A percentile compares a stretch with the other conserved stretches of the same genome.
Evolutionary conservation across 306 rosid genomes (phyloP).

Genomic region (Spatholobus suberectus): DNA sequence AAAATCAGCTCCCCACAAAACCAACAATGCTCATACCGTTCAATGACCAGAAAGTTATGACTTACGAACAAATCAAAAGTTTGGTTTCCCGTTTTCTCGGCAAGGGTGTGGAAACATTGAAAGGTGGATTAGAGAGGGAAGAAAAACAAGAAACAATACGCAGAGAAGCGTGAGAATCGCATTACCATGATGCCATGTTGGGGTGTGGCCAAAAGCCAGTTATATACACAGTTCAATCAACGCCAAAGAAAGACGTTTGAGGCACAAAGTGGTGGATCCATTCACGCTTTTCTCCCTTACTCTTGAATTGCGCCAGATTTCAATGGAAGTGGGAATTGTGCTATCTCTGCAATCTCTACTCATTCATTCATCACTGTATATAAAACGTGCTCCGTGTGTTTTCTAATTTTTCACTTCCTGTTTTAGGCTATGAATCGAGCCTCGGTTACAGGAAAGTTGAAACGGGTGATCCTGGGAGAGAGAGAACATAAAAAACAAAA

Average conservation of each 20-base stretch:
- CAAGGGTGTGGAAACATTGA: constrained; percentile 1
- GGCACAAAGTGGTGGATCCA: constrained; percentile 44
- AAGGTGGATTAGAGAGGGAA: constrained; percentile 6
- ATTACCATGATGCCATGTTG: constrained; percentile 43
- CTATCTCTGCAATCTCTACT: not conserved
- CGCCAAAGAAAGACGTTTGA: constrained; percentile 39
- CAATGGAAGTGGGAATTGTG: constrained; percentile 40
- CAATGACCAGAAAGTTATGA: not conserved
- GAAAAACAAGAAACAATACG: not conserved
- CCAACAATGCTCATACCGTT: not conserved
- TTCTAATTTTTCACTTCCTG: not conserved
- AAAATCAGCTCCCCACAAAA: constrained; percentile 33
- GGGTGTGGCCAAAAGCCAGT: not conserved
- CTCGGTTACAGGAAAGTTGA: constrained; percentile 31
- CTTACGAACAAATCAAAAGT: constrained; percentile 35
- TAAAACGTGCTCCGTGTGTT: constrained; percentile 19
- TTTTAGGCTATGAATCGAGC: not conserved
- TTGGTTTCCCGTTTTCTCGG: constrained; percentile 11
- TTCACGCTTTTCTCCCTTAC: constrained; percentile 43
- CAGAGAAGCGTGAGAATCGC: constrained; percentile 36
- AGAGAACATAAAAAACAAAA: not conserved
- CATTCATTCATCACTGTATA: not conserved
- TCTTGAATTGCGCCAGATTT: constrained; percentile 47
- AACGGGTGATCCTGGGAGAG: not conserved
- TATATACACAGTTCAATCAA: constrained; percentile 29